Evolutionary conservation across 2,329 filamentous ascomycete genomes (phyloP), one percentile per base, ranked within the genome.

Genomic region (Sclerotinia borealis): DNA sequence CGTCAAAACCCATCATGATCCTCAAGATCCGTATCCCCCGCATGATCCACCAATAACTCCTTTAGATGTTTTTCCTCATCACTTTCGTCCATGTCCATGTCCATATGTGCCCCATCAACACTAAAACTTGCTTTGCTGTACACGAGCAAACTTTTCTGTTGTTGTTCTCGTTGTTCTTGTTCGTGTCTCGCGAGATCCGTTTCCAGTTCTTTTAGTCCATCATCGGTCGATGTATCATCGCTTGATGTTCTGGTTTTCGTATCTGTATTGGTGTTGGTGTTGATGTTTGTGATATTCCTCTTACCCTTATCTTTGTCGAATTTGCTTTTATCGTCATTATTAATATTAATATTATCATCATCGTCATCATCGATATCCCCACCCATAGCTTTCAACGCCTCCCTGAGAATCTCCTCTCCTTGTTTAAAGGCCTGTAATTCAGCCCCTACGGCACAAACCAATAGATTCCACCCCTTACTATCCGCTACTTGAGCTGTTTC

Each of bases 391-490:
- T 55, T 63, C 19, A 80, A 69, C 5, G 75, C 75, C 7, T 71
- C 73, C 9, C 70, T 72, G n/a, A 91, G 76, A 48, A 91, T 78
- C 3, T 78, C 74, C 68, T 82, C 80, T 1, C 86, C 86, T 69
- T 87, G 83, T 37, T 77, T 77, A 65, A 90, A 86, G 2, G 87
- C 87, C 64, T 88, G 86, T 1, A 90, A 72, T 73, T 91, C 90
- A 0, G 90, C 90, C 0, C 89, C 88, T 39, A 93, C 85, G 13
- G 89, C 89, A 59, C 85, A 90, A 5, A 92, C 86, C 22, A 93
- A 79, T 19, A 93, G 76, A 63, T 88, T 92, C 90, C 90, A 93
- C 19, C 82, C 80, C 63, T 83, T 83, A 1, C 79, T 76, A 65
- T 89, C 84, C 0, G 87, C 87, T 2, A 81, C 72, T 1, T 79